Evolutionary conservation across 345 rosid genomes (phyloP), one percentile per base, ranked within the genome.

Genomic region (Xanthoceras sorbifolium): DNA sequence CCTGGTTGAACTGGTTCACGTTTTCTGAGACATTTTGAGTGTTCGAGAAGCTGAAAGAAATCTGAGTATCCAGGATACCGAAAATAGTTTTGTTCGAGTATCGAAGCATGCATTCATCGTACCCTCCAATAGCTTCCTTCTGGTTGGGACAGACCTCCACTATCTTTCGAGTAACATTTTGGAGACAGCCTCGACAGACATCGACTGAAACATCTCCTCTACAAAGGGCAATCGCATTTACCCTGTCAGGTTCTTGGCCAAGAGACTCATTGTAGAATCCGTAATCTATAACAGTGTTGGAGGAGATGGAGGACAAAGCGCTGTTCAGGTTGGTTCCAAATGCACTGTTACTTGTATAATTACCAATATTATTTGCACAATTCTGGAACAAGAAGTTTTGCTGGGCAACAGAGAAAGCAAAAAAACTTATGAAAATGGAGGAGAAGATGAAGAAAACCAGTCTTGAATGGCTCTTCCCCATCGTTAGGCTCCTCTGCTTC

Each of bases 31-130:
- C 77, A 26, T 78, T 79, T 1, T 17, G 3, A 9, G 0, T 0
- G 17, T 67, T 72, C 31, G 12, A 54, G 65, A 64, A 0, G 5
- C 1, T 20, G 20, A 23, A 9, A 9, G 17, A 1, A 2, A 20
- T 9, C 1, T 4, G 8, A 10, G 2, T 32, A 32, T 76, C 79
- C 73, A 60, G 5, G 2, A 6, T 14, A 5, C 78, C 59, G 1
- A 72, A 67, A 11, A 86, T 77, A n/a, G 79, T 26, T 4, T 65
- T 60, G 67, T 85, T 79, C 0, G 90, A 50, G 76, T 87, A 85
- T 5, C 86, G 77, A 0, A 84, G 40, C 82, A 79, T 63, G 14
- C 89, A 86, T 1, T 38, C 1, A 22, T 71, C 83, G 12, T 63
- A 69, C 76, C 76, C 59, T 20, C 42, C 68, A 0, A 54, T 5